Percentiles rank a stretch among this genome's conserved stretches.
Evolutionary conservation across 192 early-diverging fungal genomes (phyloP).

Genomic region (Coemansia umbellata): DNA sequence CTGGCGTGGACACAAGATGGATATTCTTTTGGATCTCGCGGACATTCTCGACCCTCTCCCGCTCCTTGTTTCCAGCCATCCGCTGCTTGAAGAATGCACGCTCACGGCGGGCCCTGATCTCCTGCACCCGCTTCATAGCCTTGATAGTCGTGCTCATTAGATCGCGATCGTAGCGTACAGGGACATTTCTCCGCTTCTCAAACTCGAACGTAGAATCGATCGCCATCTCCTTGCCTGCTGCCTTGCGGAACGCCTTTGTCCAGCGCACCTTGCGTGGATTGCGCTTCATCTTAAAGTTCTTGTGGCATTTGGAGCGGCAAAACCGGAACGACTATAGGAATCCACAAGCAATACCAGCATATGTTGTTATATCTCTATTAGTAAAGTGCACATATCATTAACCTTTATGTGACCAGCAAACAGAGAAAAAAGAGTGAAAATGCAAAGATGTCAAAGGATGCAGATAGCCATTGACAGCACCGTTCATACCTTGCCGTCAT

Average conservation of each 20-base stretch:
- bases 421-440: slow-evolving; percentile 6
- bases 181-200: slow-evolving; percentile 97
- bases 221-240: slow-evolving; percentile 99
- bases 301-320: slow-evolving; percentile 99
- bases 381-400: too few relatives aligned
- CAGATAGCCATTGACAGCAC: too few relatives aligned
- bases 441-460: too few relatives aligned
- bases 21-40: slow-evolving; percentile 80
- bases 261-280: slow-evolving; percentile 99
- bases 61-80: slow-evolving; percentile 83
- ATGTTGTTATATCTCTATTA: not conserved
- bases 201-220: slow-evolving; percentile 98
- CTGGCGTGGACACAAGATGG: slow-evolving; percentile 66
- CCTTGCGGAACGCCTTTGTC: slow-evolving; percentile 99
- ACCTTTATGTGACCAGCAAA: too few relatives aligned
- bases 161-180: slow-evolving; percentile 95
- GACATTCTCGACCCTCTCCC: slow-evolving; percentile 72
- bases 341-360: not conserved
- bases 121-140: slow-evolving; percentile 96
- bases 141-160: slow-evolving; percentile 96
- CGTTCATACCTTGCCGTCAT: slow-evolving; percentile 93
- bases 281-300: slow-evolving; percentile 99
- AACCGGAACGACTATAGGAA: slow-evolving; percentile 88
- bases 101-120: slow-evolving; percentile 92
- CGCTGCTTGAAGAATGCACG: slow-evolving; percentile 90